Conservation (phyloP, 2,329 filamentous ascomycete species). For the Lasiodiplodia citricola region DNA sequence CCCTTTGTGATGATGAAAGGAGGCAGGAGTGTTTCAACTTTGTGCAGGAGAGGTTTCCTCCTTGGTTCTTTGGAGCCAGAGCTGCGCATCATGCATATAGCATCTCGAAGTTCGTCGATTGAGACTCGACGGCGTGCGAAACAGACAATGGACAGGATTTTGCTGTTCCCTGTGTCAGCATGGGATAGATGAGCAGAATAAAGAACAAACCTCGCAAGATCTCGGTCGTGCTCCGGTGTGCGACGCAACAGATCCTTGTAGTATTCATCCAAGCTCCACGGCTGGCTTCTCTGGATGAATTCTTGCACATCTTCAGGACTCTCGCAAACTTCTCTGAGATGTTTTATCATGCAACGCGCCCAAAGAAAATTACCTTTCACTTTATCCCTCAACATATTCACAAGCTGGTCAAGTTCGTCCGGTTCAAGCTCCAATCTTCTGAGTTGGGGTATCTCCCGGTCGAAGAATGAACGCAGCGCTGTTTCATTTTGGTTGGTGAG, state of each 20-base stretch:
- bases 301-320: conserved; percentile 6
- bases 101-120: conserved; percentile 11
- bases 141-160: conserved; percentile 10
- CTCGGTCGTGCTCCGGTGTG: neutral
- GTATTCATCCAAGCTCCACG: neutral
- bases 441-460: neutral
- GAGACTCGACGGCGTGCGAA: conserved; percentile 12
- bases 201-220: neutral
- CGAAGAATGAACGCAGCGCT: neutral
- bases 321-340: neutral
- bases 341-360: conserved; percentile 18
- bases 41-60: neutral
- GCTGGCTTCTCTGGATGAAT: neutral
- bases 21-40: neutral
- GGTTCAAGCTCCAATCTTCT: neutral
- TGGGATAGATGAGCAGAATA: neutral
- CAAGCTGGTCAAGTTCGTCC: neutral
- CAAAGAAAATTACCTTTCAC: conserved; percentile 25
- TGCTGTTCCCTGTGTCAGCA: neutral
- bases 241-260: neutral
- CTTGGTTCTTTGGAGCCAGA: conserved; percentile 14
- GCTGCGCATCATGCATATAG: conserved; percentile 17
- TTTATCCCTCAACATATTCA: neutral
- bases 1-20: neutral
- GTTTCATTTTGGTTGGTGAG: conserved; percentile 3